These are phyloP conservation scores for Solanum piurae DNA, from an alignment of 257 asterid genomes.

Conservation along the genomic window DNA sequence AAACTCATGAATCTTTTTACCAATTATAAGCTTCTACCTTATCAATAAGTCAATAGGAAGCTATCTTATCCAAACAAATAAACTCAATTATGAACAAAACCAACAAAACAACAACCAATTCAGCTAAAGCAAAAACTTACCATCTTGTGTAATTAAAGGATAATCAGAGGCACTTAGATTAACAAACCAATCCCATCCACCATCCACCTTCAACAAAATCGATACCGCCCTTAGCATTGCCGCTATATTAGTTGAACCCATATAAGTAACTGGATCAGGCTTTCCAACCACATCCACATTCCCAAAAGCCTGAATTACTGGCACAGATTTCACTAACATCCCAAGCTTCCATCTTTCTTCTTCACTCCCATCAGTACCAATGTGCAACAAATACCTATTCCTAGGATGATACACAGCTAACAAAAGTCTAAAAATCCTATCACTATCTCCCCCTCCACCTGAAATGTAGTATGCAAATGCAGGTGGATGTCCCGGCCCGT, in stretches of 20 bases:
- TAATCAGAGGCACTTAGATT: slow-evolving; percentile 84
- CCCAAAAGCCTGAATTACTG: slow-evolving; percentile 69
- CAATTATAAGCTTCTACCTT: neutral
- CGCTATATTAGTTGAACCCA: slow-evolving; percentile 86
- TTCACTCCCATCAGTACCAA: slow-evolving; percentile 60
- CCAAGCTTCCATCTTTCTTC: slow-evolving; percentile 67
- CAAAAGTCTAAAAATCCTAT: slow-evolving; percentile 67
- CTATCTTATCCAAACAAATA: neutral
- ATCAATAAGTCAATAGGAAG: neutral
- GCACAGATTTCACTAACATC: slow-evolving; percentile 57
- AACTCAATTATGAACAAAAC: neutral
- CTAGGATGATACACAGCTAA: slow-evolving; percentile 95
- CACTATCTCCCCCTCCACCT: slow-evolving; percentile 69
- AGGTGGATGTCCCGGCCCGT: slow-evolving; percentile 74
- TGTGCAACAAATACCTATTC: slow-evolving; percentile 86
- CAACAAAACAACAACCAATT: slow-evolving; percentile 2
- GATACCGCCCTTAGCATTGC: slow-evolving; percentile 79
- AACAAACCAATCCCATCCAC: slow-evolving; percentile 93
- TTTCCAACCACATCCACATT: slow-evolving; percentile 94
- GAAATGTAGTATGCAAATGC: slow-evolving; percentile 82
- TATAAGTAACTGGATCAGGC: slow-evolving; percentile 89
- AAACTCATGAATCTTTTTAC: neutral
- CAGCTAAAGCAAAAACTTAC: slow-evolving; percentile 29
- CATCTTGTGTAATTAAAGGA: slow-evolving; percentile 91
- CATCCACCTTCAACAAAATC: slow-evolving; percentile 68